phyloP scores from a whole-genome alignment of 345 rosid species.

The Garcia nutans region DNA sequence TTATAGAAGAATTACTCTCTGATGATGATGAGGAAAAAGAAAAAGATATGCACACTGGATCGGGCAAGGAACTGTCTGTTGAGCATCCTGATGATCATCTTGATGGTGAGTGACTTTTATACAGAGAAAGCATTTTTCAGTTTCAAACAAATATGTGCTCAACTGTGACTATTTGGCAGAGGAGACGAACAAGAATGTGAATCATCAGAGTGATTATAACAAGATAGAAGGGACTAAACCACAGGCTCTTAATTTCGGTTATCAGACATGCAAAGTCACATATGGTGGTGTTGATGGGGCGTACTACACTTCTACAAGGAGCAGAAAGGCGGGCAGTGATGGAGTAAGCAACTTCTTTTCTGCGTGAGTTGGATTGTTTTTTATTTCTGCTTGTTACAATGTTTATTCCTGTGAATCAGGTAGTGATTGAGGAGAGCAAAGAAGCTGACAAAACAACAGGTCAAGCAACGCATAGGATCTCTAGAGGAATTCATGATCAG shows the following conservation, averaged over 20 bases:
- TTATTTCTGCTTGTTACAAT: neutral
- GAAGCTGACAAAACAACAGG: conserved; percentile 76
- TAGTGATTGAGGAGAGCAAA: conserved; percentile 71
- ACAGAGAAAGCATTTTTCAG: neutral
- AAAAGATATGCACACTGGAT: conserved; percentile 18
- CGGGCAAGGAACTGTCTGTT: conserved; percentile 47
- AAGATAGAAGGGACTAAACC: conserved; percentile 32
- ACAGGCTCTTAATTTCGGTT: conserved; percentile 36
- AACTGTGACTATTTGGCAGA: conserved; percentile 32
- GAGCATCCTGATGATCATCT: conserved; percentile 71
- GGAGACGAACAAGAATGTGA: conserved; percentile 34
- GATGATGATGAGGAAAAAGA: conserved; percentile 46
- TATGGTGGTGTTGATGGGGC: conserved; percentile 85
- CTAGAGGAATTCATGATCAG: conserved; percentile 80
- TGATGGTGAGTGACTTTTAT: conserved; percentile 41
- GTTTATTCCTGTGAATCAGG: conserved; percentile 36
- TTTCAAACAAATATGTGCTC: neutral
- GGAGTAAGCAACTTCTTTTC: conserved; percentile 52
- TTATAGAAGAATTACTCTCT: conserved; percentile 62
- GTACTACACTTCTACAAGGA: conserved; percentile 63
- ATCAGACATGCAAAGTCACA: conserved; percentile 55
- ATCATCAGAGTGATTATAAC: conserved; percentile 23
- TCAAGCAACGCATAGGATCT: conserved; percentile 76
- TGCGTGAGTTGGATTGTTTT: neutral
- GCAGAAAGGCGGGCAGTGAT: conserved; percentile 57